Evolutionary conservation across 352 stramenopile species (phyloP), one percentile per base, ranked within the genome.

Genomic region (Globisporangium heterothallicum): DNA sequence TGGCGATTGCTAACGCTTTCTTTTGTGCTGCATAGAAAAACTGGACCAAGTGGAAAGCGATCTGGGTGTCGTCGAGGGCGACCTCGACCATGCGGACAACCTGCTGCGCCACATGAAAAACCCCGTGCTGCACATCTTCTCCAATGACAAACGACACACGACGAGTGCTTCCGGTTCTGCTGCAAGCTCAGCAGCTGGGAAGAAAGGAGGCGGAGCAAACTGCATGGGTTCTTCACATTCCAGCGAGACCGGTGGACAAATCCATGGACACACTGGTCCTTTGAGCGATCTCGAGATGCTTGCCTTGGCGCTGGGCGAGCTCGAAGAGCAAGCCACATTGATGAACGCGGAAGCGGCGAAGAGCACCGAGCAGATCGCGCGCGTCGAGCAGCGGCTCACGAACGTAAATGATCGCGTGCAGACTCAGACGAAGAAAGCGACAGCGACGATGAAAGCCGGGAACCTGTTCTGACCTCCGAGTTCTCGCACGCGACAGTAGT

Each of bases 1-100:
- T n/a, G n/a, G n/a, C n/a, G n/a, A n/a, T n/a, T n/a, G n/a, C n/a
- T n/a, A n/a, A n/a, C n/a, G n/a, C n/a, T n/a, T n/a, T n/a, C n/a
- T n/a, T n/a, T 55, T 2, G 7, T 45, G 24, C 18, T 57, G 29
- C 12, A 21, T 42, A 84, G 79, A 90, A 45, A 87, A 86, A 58
- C 69, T 93, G 42, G 77, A 89, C 55, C 58, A 74, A 19, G 70
- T 90, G 18, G 82, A 91, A 41, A 61, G 53, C 27, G 71, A 89
- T 48, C 56, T 91, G 26, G 57, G 66, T n/a, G 61, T 63, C 10
- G 75, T 91, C 13, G 60, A 84, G 27, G 61, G 54, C 26, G 75
- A 93, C 41, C 57, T 93, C 3, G 80, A 93, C 59, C 74, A 76
- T 54, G 79, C 71, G 22, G 80, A 93, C 51, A 86, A 88, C 53